Base-by-base conservation (phyloP, 2,329 filamentous ascomycete species). In the Daldinia sp. region DNA sequence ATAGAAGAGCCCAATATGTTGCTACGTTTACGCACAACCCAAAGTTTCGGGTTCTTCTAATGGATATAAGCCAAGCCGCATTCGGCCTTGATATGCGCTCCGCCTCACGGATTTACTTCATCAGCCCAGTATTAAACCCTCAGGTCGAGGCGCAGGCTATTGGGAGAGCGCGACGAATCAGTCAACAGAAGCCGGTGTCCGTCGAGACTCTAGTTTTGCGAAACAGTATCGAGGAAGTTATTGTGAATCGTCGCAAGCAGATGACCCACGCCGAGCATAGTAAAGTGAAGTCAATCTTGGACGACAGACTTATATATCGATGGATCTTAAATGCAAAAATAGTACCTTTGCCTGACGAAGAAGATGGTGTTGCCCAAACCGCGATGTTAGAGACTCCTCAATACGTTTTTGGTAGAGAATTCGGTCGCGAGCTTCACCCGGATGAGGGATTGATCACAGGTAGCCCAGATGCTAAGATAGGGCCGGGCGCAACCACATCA, bases 61-160 rank as follows among this genome's bases (percentile, higher is more conserved):
- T 98, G 91, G 94, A 97, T 75, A 87, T 98, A n/a, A 89, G 88
- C 1, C 93, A 96, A 76, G 94, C 94, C 33, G 93, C 94, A 0
- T 93, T 94, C 68, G 95, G 95, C 0, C 84, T 98, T 0, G 94
- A 98, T 76, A 89, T 98, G 78, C 90, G 90, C 58, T 89, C 88
- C 10, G 94, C 94, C 1, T 96, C 92, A 4, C 85, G 95, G 1
- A 90, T 98, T 9, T 97, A 94, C 79, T 98, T 98, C 70, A 87
- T 97, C 62, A 95, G 92, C 70, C 94, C 95, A 0, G 93, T 97
- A 12, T 91, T 96, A 77, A 92, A 94, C 59, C 93, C 93, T 0
- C 88, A 92, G 70, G 87, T 97, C 0, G 93, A 97, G 78, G 93
- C 92, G 1, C 95, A 98, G 79, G 95, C 95, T 0, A 93, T 98